A percentile compares a stretch with the other conserved stretches of the same genome.
These are phyloP conservation scores for Rasamsonia emersonii DNA, from an alignment of 2,329 filamentous ascomycete genomes.

Conservation along the genomic window DNA sequence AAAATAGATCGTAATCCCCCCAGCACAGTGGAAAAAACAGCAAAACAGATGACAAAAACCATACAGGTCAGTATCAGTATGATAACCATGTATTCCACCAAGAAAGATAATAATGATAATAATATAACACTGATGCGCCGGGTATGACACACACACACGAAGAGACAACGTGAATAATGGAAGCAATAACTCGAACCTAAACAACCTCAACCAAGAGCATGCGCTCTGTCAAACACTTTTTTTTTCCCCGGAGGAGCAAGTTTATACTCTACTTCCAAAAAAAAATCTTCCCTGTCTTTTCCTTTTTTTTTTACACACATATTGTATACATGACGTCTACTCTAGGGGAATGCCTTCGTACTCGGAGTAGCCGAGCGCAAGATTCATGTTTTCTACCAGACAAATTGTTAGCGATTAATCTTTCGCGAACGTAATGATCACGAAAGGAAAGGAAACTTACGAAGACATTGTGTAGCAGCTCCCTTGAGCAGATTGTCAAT, in stretches of 20 bases:
- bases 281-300: background rate
- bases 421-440: conserved; percentile 4
- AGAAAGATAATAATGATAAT: conserved; percentile 8
- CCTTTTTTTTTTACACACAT: background rate
- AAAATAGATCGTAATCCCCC: conserved; percentile 6
- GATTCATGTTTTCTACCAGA: conserved; percentile 75
- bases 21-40: conserved; percentile 9
- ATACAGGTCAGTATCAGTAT: background rate
- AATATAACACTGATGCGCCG: conserved; percentile 7
- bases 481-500: conserved; percentile 94
- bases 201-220: too few relatives aligned
- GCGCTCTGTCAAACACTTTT: too few relatives aligned
- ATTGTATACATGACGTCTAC: conserved; percentile 17
- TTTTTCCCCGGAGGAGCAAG: conserved; percentile 1
- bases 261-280: conserved; percentile 4
- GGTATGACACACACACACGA: conserved; percentile 10
- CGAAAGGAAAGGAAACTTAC: conserved; percentile 46
- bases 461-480: conserved; percentile 83
- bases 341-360: conserved; percentile 74
- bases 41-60: conserved; percentile 1
- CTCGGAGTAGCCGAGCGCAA: conserved; percentile 79
- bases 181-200: too few relatives aligned
- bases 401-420: conserved; percentile 7
- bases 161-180: conserved; percentile 4
- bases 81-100: conserved; percentile 4